Evolutionary conservation across 176 grass and related monocot genomes (phyloP), one percentile per base, ranked within the genome.

Genomic region (Elymus sibiricus): DNA sequence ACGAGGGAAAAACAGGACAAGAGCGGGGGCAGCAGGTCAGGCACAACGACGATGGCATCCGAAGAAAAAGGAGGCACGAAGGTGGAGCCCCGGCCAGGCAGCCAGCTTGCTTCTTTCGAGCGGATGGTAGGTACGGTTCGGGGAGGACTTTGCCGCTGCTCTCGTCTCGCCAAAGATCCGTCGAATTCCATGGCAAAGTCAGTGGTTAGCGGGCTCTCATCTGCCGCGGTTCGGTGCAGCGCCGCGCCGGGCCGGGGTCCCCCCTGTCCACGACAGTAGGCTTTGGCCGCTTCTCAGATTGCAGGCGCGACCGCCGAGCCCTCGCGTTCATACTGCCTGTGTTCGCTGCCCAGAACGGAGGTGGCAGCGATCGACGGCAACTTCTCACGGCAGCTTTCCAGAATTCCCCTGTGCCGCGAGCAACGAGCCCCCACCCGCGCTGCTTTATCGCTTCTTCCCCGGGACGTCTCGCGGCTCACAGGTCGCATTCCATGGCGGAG

Each of bases 41-140:
- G 27, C 2, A 17, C 16, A 51, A 82, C 65, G 71, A 86, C 79
- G 85, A 86, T 86, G 85, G 79, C 51, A 72, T 82, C 83, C 28
- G 25, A 83, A 43, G 83, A 51, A 37, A 90, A 90, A 82, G 4
- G 82, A 9, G 2, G 37, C 40, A 11, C 29, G 22, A 61, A 68
- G 32, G 88, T 82, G 73, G 82, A 90, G 64, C 71, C 86, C 49
- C 9, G 0, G 46, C 34, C 74, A 66, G 59, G 43, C 49, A 22
- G 28, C 63, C 85, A 56, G 64, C 65, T 83, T 42, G 76, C 28
- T 44, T 74, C 75, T 42, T 86, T 82, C 64, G 35, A 74, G 66
- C 84, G 73, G 44, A 74, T 29, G 43, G 35, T 87, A 4, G 74
- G 67, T 79, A 46, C 42, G 11, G 34, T 15, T n/a, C 28, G 15